Evolutionary conservation across 2,329 filamentous ascomycete genomes (phyloP).

Genomic region (Xylaria sp.): DNA sequence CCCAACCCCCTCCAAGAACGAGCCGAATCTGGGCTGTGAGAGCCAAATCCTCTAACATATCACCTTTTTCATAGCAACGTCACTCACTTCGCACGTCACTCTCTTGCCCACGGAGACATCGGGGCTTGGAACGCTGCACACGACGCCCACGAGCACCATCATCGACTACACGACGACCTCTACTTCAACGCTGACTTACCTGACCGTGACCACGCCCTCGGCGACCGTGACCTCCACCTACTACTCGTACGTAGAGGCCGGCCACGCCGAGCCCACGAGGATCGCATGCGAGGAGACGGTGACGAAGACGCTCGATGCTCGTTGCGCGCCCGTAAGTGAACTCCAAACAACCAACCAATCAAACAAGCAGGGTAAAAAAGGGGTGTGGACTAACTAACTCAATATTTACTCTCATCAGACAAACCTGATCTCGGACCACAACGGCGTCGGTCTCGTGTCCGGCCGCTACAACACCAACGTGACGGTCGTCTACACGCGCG

Average conservation of each 20-base stretch:
- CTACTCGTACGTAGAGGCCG: slow-evolving; percentile 36
- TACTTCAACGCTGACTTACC: slow-evolving; percentile 39
- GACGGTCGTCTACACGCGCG: slow-evolving; percentile 36
- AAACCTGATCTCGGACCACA: slow-evolving; percentile 41
- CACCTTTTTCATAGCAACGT: slow-evolving; percentile 14
- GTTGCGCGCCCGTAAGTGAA: slow-evolving; percentile 42
- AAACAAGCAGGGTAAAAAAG: background rate
- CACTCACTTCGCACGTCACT: slow-evolving; percentile 31
- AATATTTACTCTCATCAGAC: slow-evolving; percentile 12
- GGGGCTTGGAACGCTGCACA: slow-evolving; percentile 48
- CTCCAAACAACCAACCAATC: background rate
- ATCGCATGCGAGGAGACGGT: slow-evolving; percentile 37
- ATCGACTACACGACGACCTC: slow-evolving; percentile 45
- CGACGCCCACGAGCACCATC: slow-evolving; percentile 51
- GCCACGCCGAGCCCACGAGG: slow-evolving; percentile 21
- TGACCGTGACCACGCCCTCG: slow-evolving; percentile 25
- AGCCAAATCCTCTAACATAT: background rate
- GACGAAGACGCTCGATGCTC: slow-evolving; percentile 44
- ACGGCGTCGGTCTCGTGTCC: slow-evolving; percentile 38
- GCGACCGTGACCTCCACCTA: slow-evolving; percentile 24
- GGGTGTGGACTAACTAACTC: background rate
- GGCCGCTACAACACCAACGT: slow-evolving; percentile 38
- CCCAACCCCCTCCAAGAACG: background rate
- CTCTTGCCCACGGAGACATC: slow-evolving; percentile 36
- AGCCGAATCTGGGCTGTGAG: background rate